Conservation (phyloP, 2,329 filamentous ascomycete species). For the Phaeophleospora eucalypticola region DNA sequence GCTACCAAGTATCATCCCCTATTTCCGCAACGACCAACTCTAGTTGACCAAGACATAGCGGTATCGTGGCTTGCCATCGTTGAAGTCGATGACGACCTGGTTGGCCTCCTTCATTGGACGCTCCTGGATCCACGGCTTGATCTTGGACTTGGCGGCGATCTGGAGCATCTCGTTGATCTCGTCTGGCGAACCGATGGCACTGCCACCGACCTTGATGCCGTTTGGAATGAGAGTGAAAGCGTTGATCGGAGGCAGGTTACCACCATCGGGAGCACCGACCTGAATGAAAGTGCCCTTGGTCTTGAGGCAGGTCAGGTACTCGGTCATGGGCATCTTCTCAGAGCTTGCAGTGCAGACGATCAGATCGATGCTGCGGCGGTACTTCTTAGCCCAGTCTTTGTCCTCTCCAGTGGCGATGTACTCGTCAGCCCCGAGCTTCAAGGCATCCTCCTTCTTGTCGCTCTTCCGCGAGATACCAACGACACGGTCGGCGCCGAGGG, state of each 20-base stretch:
- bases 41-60: conserved; percentile 26
- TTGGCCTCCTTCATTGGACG: conserved; percentile 57
- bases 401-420: conserved; percentile 58
- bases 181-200: conserved; percentile 48
- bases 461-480: conserved; percentile 60
- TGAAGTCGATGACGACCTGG: conserved; percentile 54
- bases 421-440: conserved; percentile 57
- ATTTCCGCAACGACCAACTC: no score
- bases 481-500: conserved; percentile 63
- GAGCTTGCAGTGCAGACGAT: conserved; percentile 57
- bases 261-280: conserved; percentile 61
- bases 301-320: conserved; percentile 59
- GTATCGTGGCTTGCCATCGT: conserved; percentile 51
- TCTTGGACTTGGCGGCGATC: conserved; percentile 54
- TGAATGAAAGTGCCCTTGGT: conserved; percentile 60
- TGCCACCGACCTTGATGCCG: conserved; percentile 44
- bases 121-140: conserved; percentile 61
- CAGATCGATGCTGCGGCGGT: conserved; percentile 51
- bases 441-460: conserved; percentile 56
- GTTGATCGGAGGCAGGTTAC: conserved; percentile 49
- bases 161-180: conserved; percentile 60
- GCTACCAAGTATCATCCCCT: no score
- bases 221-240: conserved; percentile 57
- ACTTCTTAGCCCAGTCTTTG: conserved; percentile 55
- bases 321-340: conserved; percentile 58